A percentile compares a stretch with the other conserved stretches of the same genome.
These are phyloP conservation scores for Ustilago curta DNA, from an alignment of 1,284 basidiomycete species.

Conservation along the genomic window DNA sequence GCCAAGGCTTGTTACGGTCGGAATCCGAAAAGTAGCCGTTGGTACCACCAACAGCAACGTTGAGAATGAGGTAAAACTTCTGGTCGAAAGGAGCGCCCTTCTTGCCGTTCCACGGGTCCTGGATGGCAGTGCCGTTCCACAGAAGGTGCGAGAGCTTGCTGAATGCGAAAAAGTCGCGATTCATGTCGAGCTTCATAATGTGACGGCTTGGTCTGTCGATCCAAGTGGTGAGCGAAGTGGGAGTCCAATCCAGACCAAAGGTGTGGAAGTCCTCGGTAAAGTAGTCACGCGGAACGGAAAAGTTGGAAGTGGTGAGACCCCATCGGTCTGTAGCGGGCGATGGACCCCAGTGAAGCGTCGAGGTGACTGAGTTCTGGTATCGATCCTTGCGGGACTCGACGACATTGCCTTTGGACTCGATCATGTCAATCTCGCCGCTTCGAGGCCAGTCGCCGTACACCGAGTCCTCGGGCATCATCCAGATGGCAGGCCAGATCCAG, in stretches of 20 bases:
- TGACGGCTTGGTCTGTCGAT: slow-evolving; percentile 75
- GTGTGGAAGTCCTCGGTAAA: slow-evolving; percentile 81
- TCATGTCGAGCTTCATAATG: slow-evolving; percentile 72
- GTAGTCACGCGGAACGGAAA: slow-evolving; percentile 77
- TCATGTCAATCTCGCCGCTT: slow-evolving; percentile 81
- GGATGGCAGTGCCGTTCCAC: slow-evolving; percentile 78
- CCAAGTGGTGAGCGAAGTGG: slow-evolving; percentile 77
- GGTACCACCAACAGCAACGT: slow-evolving; percentile 82
- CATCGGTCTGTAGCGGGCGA: slow-evolving; percentile 25
- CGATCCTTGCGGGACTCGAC: slow-evolving; percentile 77
- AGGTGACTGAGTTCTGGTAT: slow-evolving; percentile 50
- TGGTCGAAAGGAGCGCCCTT: slow-evolving; percentile 85
- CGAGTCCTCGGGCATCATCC: slow-evolving; percentile 80
- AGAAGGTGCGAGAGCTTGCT: slow-evolving; percentile 79
- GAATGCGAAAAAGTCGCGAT: slow-evolving; percentile 78
- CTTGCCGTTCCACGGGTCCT: slow-evolving; percentile 69
- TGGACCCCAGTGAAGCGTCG: slow-evolving; percentile 30
- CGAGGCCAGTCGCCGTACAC: slow-evolving; percentile 85
- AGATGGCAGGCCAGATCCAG: slow-evolving; percentile 85
- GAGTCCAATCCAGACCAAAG: slow-evolving; percentile 83
- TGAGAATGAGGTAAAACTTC: slow-evolving; percentile 83
- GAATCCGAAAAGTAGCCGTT: slow-evolving; percentile 77
- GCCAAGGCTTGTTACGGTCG: slow-evolving; percentile 75
- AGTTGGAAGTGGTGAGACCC: slow-evolving; percentile 71
- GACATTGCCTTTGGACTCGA: slow-evolving; percentile 73